Evolutionary conservation across 345 rosid genomes (phyloP), one percentile per base, ranked within the genome.

Genomic region (Jatropha curcas): DNA sequence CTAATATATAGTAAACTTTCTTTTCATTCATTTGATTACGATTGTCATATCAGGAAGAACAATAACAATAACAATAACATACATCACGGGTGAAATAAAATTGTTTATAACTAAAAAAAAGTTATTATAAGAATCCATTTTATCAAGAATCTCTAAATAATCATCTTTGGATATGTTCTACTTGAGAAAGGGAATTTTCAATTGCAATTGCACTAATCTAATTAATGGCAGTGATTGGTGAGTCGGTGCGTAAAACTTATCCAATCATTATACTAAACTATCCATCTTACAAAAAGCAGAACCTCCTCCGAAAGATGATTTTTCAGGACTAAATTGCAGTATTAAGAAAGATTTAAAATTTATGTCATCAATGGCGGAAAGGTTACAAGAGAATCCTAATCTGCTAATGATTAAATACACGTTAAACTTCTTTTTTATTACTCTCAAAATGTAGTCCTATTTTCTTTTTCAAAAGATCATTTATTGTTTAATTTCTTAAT

Each of bases 211-310:
- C 50, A 51, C 37, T 39, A 2, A 30, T 70, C 33, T 30, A 60
- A 24, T 43, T 28, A 8, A 60, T 24, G 74, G 37, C 7, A 20
- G 53, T 53, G 75, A 77, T 79, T 74, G 82, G 82, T 58, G 67
- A 68, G 82, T 73, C 84, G 82, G 84, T 83, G 86, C 77, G 77
- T 75, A 66, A 53, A 70, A 78, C 71, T 63, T 83, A 59, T 74
- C 66, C 25, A 24, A 59, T 25, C 76, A 62, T 50, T 51, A 55
- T 66, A 46, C 61, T 35, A 74, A 79, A 74, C 28, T 10, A 7
- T 12, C 16, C 25, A 33, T 3, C 25, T 7, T 37, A 16, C 5
- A 2, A n/a, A 22, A 62, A 27, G 25, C 17, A 61, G 5, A 19
- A 22, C 35, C 28, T 55, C 24, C 1, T 27, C 7, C 16, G 12